Evolutionary conservation across 805 yeast species (phyloP).

Genomic region (Wickerhamomyces canadensis): DNA sequence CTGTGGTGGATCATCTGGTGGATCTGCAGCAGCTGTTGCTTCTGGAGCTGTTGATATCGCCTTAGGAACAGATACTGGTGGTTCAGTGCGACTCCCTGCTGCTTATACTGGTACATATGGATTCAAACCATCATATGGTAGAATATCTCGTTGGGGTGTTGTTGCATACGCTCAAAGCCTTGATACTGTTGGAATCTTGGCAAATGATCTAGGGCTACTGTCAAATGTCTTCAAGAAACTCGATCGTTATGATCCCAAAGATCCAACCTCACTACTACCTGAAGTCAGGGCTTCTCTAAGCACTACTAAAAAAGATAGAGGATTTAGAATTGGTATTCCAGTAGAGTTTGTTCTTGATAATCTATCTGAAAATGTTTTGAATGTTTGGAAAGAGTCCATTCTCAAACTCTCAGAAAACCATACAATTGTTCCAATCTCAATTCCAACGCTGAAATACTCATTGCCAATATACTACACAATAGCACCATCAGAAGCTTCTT

Average conservation of each 20-base stretch:
- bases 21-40: slow-evolving; percentile 90
- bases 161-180: slow-evolving; percentile 88
- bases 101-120: slow-evolving; percentile 81
- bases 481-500: slow-evolving; percentile 91
- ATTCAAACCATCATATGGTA: slow-evolving; percentile 90
- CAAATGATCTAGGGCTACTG: slow-evolving; percentile 42
- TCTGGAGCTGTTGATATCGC: slow-evolving; percentile 65
- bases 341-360: slow-evolving; percentile 57
- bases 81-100: slow-evolving; percentile 90
- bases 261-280: slow-evolving; percentile 63
- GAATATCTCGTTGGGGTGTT: slow-evolving; percentile 89
- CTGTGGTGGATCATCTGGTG: slow-evolving; percentile 95
- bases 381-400: slow-evolving; percentile 43
- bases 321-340: slow-evolving; percentile 65
- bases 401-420: slow-evolving; percentile 34
- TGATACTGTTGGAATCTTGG: slow-evolving; percentile 87
- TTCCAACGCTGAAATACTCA: slow-evolving; percentile 62
- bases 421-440: slow-evolving; percentile 55
- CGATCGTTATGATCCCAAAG: slow-evolving; percentile 61
- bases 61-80: slow-evolving; percentile 96
- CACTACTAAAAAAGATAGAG: slow-evolving; percentile 2
- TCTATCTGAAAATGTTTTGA: slow-evolving; percentile 40
- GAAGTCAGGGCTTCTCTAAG: too few species aligned
- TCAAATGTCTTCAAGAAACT: slow-evolving; percentile 47
- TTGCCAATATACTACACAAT: slow-evolving; percentile 82